These are phyloP conservation scores for Phylloboletellus chloephorus DNA, from an alignment of 1,284 basidiomycete genomes.

Conservation along the genomic window DNA sequence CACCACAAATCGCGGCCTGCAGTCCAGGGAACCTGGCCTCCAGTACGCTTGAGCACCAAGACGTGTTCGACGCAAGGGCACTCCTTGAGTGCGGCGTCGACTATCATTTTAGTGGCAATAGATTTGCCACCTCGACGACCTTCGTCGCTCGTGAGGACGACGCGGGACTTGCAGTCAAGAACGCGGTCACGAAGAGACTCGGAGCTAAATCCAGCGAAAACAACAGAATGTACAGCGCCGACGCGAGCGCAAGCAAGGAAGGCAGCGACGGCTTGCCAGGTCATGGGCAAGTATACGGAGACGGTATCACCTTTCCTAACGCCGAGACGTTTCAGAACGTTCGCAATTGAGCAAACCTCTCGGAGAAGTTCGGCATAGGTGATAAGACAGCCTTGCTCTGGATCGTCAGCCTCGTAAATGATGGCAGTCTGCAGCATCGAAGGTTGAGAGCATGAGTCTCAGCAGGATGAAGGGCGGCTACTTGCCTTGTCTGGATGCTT, in stretches of 20 bases:
- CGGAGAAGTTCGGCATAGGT: conserved; percentile 83
- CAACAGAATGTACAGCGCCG: conserved; percentile 96
- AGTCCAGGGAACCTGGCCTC: conserved; percentile 77
- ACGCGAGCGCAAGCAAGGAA: conserved; percentile 98
- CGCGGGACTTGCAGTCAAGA: conserved; percentile 83
- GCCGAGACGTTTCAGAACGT: conserved; percentile 86
- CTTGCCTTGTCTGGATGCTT: conserved; percentile 82
- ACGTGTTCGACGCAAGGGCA: conserved; percentile 88
- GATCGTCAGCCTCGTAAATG: conserved; percentile 98
- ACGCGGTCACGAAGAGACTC: conserved; percentile 94
- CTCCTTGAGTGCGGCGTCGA: conserved; percentile 86
- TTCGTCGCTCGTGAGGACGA: conserved; percentile 95
- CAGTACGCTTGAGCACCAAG: conserved; percentile 86
- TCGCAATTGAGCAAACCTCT: conserved; percentile 87
- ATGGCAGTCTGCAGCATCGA: conserved; percentile 65
- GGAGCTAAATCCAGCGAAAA: conserved; percentile 98
- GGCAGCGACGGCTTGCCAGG: conserved; percentile 90
- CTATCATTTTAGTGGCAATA: conserved; percentile 95
- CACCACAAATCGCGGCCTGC: conserved; percentile 93
- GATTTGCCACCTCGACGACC: conserved; percentile 91
- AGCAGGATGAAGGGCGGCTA: neutral
- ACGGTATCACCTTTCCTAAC: conserved; percentile 97
- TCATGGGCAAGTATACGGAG: conserved; percentile 85
- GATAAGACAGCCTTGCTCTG: conserved; percentile 73
- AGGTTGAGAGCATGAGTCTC: neutral